Percentiles rank a stretch among this genome's conserved stretches.
Conservation (phyloP, 805 yeast species). For the Saturnispora dispora region DNA sequence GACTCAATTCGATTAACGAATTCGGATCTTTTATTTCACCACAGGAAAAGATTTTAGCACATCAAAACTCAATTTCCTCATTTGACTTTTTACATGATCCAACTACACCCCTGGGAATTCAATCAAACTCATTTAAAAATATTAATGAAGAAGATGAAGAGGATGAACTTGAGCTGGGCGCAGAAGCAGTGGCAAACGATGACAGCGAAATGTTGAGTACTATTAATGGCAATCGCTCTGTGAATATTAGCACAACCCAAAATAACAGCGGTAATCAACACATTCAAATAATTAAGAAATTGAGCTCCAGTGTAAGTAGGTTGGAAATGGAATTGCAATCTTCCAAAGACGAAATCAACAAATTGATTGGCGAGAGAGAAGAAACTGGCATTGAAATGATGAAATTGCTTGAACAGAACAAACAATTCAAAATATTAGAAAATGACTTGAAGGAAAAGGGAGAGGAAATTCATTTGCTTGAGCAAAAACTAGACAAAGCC, state of each 20-base stretch:
- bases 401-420: conserved; percentile 46
- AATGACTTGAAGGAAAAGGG: conserved; percentile 18
- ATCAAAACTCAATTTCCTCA: conserved; percentile 15
- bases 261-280: conserved; percentile 18
- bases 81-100: conserved; percentile 8
- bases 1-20: conserved; percentile 9
- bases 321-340: conserved; percentile 70
- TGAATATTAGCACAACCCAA: neutral
- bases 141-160: neutral
- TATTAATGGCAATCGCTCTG: conserved; percentile 2
- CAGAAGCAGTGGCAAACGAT: conserved; percentile 7
- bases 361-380: conserved; percentile 48
- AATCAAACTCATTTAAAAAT: conserved; percentile 1
- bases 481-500: conserved; percentile 34
- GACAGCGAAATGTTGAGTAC: conserved; percentile 12
- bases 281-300: conserved; percentile 61
- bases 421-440: conserved; percentile 30
- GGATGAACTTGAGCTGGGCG: conserved; percentile 11
- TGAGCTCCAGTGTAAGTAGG: conserved; percentile 69
- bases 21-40: conserved; percentile 8
- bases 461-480: conserved; percentile 14
- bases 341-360: conserved; percentile 51
- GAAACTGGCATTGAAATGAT: conserved; percentile 62
- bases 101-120: neutral
- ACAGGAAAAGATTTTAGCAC: conserved; percentile 14